Conservation (phyloP, 169 alveolate genomes). For the Plasmodium malariae region DNA sequence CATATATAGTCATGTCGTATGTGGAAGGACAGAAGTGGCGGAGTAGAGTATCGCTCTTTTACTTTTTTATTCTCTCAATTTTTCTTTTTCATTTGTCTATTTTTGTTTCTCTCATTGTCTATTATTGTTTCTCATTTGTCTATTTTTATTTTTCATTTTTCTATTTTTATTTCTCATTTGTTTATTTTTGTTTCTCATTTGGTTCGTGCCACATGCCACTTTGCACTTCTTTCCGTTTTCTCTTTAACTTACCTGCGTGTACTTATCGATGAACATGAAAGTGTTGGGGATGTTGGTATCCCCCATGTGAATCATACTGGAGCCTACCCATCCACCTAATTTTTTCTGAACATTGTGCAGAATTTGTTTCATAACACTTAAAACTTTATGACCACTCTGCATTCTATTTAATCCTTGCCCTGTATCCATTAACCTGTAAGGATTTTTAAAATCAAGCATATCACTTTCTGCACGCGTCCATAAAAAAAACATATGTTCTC, state of each 20-base stretch:
- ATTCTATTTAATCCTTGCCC: slow-evolving; percentile 93
- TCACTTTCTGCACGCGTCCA: slow-evolving; percentile 95
- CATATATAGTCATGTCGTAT: no score
- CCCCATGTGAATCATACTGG: slow-evolving; percentile 93
- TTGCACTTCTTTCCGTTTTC: background rate
- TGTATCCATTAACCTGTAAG: slow-evolving; percentile 90
- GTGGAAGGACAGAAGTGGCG: no score
- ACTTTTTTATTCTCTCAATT: no score
- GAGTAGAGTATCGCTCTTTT: no score
- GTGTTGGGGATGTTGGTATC: slow-evolving; percentile 95
- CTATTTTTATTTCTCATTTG: no score
- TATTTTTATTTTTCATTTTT: no score
- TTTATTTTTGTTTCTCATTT: no score
- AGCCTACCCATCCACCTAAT: slow-evolving; percentile 94
- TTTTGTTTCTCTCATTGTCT: no score
- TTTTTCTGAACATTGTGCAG: slow-evolving; percentile 87
- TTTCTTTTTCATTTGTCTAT: no score
- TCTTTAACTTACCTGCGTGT: slow-evolving; percentile 83
- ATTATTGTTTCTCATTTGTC: no score
- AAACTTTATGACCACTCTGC: slow-evolving; percentile 86
- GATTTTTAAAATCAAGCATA: slow-evolving; percentile 88
- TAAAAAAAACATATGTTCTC: slow-evolving; percentile 90
- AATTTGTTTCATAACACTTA: slow-evolving; percentile 87
- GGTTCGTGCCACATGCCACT: no score
- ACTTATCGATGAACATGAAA: slow-evolving; percentile 94